Evolutionary conservation across 768 basidiomycete genomes (phyloP), one percentile per base, ranked within the genome.

Genomic region (Agaricus blazei): DNA sequence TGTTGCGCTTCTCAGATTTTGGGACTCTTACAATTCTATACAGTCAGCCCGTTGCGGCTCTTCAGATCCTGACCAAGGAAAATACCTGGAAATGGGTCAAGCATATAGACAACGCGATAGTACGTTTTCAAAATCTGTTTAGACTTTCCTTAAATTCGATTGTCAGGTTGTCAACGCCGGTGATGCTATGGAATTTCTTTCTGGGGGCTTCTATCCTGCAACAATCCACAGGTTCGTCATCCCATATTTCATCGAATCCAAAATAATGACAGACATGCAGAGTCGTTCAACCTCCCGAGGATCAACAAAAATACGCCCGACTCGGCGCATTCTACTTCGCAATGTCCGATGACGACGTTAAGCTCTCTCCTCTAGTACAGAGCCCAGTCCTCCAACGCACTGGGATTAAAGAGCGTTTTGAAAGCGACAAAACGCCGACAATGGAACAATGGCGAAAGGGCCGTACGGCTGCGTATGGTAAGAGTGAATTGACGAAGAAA

Each of bases 111-210:
- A 80, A 83, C 54, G 82, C 81, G 0, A 65, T 85, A 27, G 82
- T 83, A 56, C 44, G 71, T 46, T 8, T 19, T 1, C n/a, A 8
- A 29, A 41, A 28, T 6, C 37, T 42, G 14, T 27, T 19, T 24
- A 6, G 19, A 45, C 7, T 19, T 24, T 4, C 44, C 44, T 28
- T 27, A 26, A 11, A 28, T 14, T 4, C 12, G 29, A 7, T 29
- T 7, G 11, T 4, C 36, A 84, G 84, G 75, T 83, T 8, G 72
- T 87, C 47, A 85, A 85, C 50, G 73, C 79, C 0, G 84, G 83
- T 4, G 84, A 85, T 56, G 75, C 76, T 0, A 63, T 87, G 58
- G 78, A 84, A 50, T 81, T 84, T 61, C 71, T 85, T 23, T 81
- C 80, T 1, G 82, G 84, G 0, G 82, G 82, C 1, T 83, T 70